Evolutionary conservation across 2,329 filamentous ascomycete species (phyloP), one percentile per base, ranked within the genome.

Genomic region (Simplicillium sp.): DNA sequence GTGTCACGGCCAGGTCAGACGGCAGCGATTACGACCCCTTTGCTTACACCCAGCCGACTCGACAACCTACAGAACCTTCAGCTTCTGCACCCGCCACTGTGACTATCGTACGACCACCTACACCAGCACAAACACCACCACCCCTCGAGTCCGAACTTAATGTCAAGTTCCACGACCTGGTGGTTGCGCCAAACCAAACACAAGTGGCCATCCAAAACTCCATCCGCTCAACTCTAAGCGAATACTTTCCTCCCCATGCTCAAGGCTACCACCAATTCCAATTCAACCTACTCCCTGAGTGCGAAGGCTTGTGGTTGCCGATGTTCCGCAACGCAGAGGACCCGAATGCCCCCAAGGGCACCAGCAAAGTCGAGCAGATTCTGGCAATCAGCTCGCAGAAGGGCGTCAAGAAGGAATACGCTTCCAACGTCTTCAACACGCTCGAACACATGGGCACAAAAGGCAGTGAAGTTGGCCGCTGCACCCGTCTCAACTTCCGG

Each of bases 401-500:
- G 17, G 70, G 67, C 2, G 75, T 80, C 2, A 65, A 65, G 25
- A 69, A 63, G 44, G 65, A 68, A 2, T 73, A 75, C 37, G 58
- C 69, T 6, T 58, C 64, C 2, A 58, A 64, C 6, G 62, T 81
- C 8, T 66, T 64, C 3, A 64, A 67, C 1, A 68, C 70, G 41
- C 53, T 82, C 11, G 76, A 80, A 48, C 70, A 66, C 40, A 57
- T 80, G 4, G 77, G 75, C 0, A 63, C 57, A 7, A 73, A 73
- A 44, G 56, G 65, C 0, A 68, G 60, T 37, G 71, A 73, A 1
- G 51, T 65, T 9, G 71, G 65, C 14, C 67, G 71, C 32, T 77
- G 70, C 44, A 75, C 73, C 13, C 67, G 70, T 31, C 54, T 82
- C n/a, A 73, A 81, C 50, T 61, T 82, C 25, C 68, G 74, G 74